Evolutionary conservation across 106 monocot genomes (phyloP).

Genomic region (Ottelia alismoides): DNA sequence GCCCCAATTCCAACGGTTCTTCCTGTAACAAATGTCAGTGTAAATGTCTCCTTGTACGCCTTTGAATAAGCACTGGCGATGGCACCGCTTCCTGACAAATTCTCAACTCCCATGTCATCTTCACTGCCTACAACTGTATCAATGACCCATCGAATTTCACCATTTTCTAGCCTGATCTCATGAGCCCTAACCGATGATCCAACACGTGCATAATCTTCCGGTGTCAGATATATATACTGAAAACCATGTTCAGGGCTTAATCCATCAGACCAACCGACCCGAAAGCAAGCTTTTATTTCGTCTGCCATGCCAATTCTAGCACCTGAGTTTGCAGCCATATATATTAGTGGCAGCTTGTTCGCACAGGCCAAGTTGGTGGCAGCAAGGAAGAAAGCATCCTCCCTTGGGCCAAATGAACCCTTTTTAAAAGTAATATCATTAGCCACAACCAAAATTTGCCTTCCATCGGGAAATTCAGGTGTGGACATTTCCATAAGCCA

Average conservation of each 20-base stretch:
- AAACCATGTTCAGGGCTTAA: slow-evolving; percentile 75
- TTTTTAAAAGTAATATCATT: slow-evolving; percentile 90
- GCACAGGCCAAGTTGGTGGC: slow-evolving; percentile 69
- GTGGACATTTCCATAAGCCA: slow-evolving; percentile 79
- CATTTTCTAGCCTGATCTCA: slow-evolving; percentile 72
- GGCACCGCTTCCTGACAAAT: slow-evolving; percentile 85
- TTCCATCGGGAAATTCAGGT: slow-evolving; percentile 85
- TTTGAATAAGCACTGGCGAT: slow-evolving; percentile 86
- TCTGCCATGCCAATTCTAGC: slow-evolving; percentile 87
- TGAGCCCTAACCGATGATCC: slow-evolving; percentile 85
- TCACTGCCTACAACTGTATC: slow-evolving; percentile 93
- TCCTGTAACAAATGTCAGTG: slow-evolving; percentile 85
- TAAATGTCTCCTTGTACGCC: slow-evolving; percentile 92
- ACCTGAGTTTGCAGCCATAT: slow-evolving; percentile 90
- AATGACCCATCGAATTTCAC: slow-evolving; percentile 76
- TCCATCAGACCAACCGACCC: slow-evolving; percentile 85
- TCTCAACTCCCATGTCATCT: slow-evolving; percentile 89
- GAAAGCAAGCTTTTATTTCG: slow-evolving; percentile 81
- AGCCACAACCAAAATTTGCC: slow-evolving; percentile 68
- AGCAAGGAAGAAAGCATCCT: slow-evolving; percentile 90
- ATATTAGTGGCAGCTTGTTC: slow-evolving; percentile 81
- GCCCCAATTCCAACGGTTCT: slow-evolving; percentile 95
- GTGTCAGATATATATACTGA: slow-evolving; percentile 81
- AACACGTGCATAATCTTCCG: slow-evolving; percentile 58
- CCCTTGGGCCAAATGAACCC: slow-evolving; percentile 94